Evolutionary conservation across 352 stramenopile genomes (phyloP), one percentile per base, ranked within the genome.

Genomic region (Phytophthora constricta): DNA sequence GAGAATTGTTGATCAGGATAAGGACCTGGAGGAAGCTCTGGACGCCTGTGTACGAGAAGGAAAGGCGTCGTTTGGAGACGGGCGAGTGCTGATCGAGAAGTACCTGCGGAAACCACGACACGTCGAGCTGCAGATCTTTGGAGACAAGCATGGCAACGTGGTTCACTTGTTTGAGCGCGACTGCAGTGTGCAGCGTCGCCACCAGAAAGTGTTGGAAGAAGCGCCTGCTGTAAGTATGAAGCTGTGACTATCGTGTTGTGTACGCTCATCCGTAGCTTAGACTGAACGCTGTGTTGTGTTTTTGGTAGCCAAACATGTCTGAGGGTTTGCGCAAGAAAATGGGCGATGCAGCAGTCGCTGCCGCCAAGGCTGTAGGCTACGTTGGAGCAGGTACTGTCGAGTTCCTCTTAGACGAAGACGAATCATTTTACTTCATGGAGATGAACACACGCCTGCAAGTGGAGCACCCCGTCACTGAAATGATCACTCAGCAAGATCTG

Each of bases 401-500:
- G 76, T 98, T 98, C 67, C 79, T 98, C 22, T 61, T 97, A 45
- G 94, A 98, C 70, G 80, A 93, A 34, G 82, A 93, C 63, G 86
- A 96, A 58, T 89, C 83, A 23, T 98, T 98, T 62, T 98, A 98
- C 68, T 98, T 98, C 60, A 97, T 98, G 89, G 95, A 98, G 69
- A 98, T 98, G 92, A 98, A 98, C 85, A 98, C 94, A 33, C 91
- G 94, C 22, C 76, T 98, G n/a, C 94, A 98, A 76, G 94, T 98
- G 16, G 90, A 98, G 67, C 93, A 98, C 63, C 90, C 90, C 1
- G 91, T 98, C 37, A 97, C 93, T 5, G 92, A 98, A 77, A 84
- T 97, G 54, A 93, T 98, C 70, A 97, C 89, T 0, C 71, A 87
- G 46, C 83, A 90, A 60, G 90, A 97, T 62, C 64, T 97, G 23